These are phyloP conservation scores for Phaeosphaeria sp. DNA, from an alignment of 2,329 filamentous ascomycete species.

Conservation along the genomic window DNA sequence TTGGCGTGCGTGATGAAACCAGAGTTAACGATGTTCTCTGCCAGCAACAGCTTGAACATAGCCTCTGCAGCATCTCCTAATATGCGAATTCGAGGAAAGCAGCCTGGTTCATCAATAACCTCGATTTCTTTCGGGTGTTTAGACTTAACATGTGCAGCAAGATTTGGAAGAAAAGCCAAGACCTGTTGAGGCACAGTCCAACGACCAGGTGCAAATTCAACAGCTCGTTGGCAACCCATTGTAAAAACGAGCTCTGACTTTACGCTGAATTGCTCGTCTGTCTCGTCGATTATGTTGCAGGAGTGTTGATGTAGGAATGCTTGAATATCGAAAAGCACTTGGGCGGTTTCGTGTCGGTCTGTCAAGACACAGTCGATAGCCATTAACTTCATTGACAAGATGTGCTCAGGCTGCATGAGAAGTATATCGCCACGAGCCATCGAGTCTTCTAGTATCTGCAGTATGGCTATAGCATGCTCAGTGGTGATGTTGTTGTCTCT, in stretches of 20 bases:
- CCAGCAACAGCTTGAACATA: constrained; percentile 38
- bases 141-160: constrained; percentile 38
- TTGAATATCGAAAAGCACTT: constrained; percentile 51
- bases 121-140: constrained; percentile 53
- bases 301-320: constrained; percentile 53
- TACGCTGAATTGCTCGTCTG: constrained; percentile 67
- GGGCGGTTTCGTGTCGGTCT: constrained; percentile 31
- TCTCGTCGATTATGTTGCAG: constrained; percentile 69
- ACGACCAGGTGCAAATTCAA: constrained; percentile 62
- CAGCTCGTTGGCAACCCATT: constrained; percentile 58
- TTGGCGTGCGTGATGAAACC: constrained; percentile 54
- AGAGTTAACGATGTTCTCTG: constrained; percentile 48
- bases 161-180: constrained; percentile 52
- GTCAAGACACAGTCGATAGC: constrained; percentile 58
- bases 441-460: constrained; percentile 54
- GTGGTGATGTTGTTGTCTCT: constrained; percentile 51
- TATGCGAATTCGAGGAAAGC: constrained; percentile 60
- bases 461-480: constrained; percentile 47
- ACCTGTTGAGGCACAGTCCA: constrained; percentile 65
- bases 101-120: constrained; percentile 41
- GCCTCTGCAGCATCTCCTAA: constrained; percentile 42
- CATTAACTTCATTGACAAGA: constrained; percentile 69
- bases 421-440: constrained; percentile 60
- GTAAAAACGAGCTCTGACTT: constrained; percentile 71
- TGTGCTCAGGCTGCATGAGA: constrained; percentile 68